Conservation (phyloP, 768 basidiomycete genomes). For the Tricholoma sp. region DNA sequence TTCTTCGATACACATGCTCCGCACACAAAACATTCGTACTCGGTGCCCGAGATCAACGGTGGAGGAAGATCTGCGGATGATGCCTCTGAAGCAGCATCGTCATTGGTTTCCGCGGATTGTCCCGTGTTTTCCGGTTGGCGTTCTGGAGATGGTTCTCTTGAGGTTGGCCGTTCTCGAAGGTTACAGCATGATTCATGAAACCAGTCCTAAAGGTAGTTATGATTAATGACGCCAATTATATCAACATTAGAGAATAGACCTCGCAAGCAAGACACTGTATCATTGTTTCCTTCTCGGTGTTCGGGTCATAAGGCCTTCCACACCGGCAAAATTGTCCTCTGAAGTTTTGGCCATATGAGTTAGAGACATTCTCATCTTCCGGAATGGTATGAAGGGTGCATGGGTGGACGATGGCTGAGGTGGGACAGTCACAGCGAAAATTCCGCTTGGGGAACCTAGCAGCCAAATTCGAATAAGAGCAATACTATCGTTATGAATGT, state of each 20-base stretch:
- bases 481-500: not conserved
- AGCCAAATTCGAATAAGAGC: slow-evolving; percentile 6
- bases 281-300: slow-evolving; percentile 78
- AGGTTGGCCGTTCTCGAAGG: slow-evolving; percentile 59
- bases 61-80: slow-evolving; percentile 65
- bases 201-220: slow-evolving; percentile 61
- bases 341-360: slow-evolving; percentile 75
- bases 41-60: slow-evolving; percentile 57
- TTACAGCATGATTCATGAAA: slow-evolving; percentile 88
- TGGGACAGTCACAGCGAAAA: slow-evolving; percentile 86
- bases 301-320: slow-evolving; percentile 62
- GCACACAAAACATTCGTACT: slow-evolving; percentile 78
- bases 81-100: slow-evolving; percentile 54
- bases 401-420: slow-evolving; percentile 47
- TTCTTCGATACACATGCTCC: slow-evolving; percentile 57
- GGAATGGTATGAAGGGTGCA: slow-evolving; percentile 56
- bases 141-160: slow-evolving; percentile 37
- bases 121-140: slow-evolving; percentile 14
- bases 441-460: slow-evolving; percentile 71
- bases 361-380: slow-evolving; percentile 54
- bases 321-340: slow-evolving; percentile 70
- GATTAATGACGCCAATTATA: slow-evolving; percentile 6
- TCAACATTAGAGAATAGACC: slow-evolving; percentile 38
- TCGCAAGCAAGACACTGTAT: slow-evolving; percentile 85
- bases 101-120: slow-evolving; percentile 21